A percentile compares a stretch with the other conserved stretches of the same genome.
These are phyloP conservation scores for Beauveria scarabaeidicola DNA, from an alignment of 2,329 filamentous ascomycete genomes.

Conservation along the genomic window DNA sequence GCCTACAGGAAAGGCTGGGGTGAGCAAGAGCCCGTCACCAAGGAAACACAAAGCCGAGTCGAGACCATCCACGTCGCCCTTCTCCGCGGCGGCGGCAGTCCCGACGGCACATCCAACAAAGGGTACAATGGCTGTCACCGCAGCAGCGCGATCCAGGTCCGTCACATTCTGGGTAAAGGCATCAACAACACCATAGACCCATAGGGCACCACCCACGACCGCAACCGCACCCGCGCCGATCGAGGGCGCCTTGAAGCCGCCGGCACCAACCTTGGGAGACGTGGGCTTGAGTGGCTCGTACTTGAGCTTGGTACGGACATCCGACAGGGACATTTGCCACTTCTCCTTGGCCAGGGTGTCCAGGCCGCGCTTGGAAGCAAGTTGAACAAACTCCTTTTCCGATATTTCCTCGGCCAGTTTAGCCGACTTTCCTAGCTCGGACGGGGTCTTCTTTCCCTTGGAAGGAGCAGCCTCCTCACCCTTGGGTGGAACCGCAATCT, in stretches of 20 bases:
- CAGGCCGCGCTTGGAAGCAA: neutral
- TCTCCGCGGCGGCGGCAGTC: neutral
- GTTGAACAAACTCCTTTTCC: neutral
- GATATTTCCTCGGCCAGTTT: neutral
- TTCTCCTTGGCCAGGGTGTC: neutral
- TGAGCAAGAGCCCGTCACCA: conserved; percentile 2
- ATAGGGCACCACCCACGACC: neutral
- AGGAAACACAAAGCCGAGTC: conserved; percentile 1
- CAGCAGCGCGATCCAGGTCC: neutral
- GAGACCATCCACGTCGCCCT: neutral
- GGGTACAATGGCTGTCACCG: neutral
- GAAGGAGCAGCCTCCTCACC: neutral
- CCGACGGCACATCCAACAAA: conserved; percentile 2
- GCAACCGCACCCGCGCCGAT: neutral
- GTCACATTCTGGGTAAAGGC: conserved; percentile 1
- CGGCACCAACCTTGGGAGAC: neutral
- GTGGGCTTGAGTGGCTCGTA: neutral
- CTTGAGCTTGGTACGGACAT: neutral
- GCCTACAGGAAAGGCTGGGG: neutral
- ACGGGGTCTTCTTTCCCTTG: neutral
- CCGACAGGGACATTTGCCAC: neutral
- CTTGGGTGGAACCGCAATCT: neutral
- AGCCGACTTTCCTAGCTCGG: neutral
- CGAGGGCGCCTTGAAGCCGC: neutral
- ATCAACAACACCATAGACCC: neutral